Conservation (phyloP, 2,329 filamentous ascomycete species). For the Exophiala viscosa region DNA sequence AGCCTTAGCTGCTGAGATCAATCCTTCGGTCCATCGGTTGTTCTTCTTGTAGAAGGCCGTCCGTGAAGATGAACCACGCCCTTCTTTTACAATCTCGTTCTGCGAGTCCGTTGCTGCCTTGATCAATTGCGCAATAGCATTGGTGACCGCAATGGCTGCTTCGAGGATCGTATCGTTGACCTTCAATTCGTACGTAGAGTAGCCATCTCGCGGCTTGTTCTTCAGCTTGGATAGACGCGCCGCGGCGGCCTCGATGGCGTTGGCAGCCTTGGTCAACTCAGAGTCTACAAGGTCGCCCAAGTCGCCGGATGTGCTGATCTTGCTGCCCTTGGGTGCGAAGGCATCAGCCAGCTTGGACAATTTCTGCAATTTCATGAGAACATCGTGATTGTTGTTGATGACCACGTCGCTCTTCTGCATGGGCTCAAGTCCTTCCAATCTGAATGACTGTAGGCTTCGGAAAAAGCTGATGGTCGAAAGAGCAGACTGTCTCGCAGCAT, state of each 20-base stretch:
- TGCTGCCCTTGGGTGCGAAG: slow-evolving; percentile 82
- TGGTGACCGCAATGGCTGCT: slow-evolving; percentile 87
- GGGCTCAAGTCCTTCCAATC: slow-evolving; percentile 83
- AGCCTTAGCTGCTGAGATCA: slow-evolving; percentile 95
- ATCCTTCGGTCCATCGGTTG: slow-evolving; percentile 96
- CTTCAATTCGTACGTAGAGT: slow-evolving; percentile 91
- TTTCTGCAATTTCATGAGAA: slow-evolving; percentile 88
- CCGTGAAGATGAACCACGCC: slow-evolving; percentile 77
- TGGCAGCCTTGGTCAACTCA: slow-evolving; percentile 88
- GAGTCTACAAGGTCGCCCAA: slow-evolving; percentile 88
- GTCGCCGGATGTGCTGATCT: slow-evolving; percentile 68
- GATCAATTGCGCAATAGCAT: slow-evolving; percentile 89
- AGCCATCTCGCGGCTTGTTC: slow-evolving; percentile 94
- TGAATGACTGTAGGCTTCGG: slow-evolving; percentile 87
- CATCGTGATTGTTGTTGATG: slow-evolving; percentile 94
- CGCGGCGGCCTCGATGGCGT: slow-evolving; percentile 89
- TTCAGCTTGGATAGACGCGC: slow-evolving; percentile 84
- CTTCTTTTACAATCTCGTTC: slow-evolving; percentile 92
- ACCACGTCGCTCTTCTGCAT: slow-evolving; percentile 95
- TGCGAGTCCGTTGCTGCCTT: slow-evolving; percentile 90
- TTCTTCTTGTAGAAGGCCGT: slow-evolving; percentile 99
- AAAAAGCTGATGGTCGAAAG: slow-evolving; percentile 90
- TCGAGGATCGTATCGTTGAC: slow-evolving; percentile 95
- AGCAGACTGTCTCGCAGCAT: slow-evolving; percentile 77
- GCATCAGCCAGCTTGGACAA: slow-evolving; percentile 89